Conservation (phyloP, 345 rosid species). For the Gossypium stocksii region DNA sequence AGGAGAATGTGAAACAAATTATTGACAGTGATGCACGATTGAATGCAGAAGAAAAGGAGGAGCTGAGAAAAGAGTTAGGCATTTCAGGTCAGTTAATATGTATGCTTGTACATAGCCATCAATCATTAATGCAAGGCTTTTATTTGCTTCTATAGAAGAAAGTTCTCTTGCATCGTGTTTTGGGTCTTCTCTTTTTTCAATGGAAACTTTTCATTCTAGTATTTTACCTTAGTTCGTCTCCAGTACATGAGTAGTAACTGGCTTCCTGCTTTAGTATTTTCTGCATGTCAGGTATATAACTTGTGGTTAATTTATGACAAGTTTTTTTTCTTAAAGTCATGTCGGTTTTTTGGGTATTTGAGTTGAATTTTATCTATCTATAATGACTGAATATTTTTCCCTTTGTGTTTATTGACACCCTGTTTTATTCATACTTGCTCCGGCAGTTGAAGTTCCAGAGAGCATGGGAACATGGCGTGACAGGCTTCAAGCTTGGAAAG, state of each 20-base stretch:
- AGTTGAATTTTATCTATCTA: slow-evolving; percentile 10
- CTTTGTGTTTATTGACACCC: background rate
- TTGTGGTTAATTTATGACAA: slow-evolving; percentile 4
- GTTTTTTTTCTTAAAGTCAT: background rate
- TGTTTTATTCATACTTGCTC: slow-evolving; percentile 13
- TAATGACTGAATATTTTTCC: slow-evolving; percentile 3
- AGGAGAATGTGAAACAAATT: slow-evolving; percentile 47
- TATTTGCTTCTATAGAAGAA: background rate
- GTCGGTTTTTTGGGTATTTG: background rate
- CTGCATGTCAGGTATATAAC: background rate
- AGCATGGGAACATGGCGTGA: slow-evolving; percentile 64
- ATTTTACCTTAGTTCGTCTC: background rate
- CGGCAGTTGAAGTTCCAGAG: slow-evolving; percentile 43
- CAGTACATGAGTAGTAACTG: background rate
- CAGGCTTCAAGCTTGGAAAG: slow-evolving; percentile 71
- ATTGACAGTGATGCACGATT: slow-evolving; percentile 51
- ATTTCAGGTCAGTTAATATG: slow-evolving; percentile 49
- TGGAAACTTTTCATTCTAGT: background rate
- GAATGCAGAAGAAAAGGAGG: slow-evolving; percentile 58
- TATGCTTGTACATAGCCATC: slow-evolving; percentile 11
- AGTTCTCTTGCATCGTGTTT: background rate
- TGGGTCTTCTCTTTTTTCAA: background rate
- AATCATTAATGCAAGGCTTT: background rate
- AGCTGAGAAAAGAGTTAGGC: slow-evolving; percentile 58
- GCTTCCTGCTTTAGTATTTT: background rate